Evolutionary conservation across 495 filamentous ascomycete genomes (phyloP).

Genomic region (Lasiosphaeriaceae sp.): DNA sequence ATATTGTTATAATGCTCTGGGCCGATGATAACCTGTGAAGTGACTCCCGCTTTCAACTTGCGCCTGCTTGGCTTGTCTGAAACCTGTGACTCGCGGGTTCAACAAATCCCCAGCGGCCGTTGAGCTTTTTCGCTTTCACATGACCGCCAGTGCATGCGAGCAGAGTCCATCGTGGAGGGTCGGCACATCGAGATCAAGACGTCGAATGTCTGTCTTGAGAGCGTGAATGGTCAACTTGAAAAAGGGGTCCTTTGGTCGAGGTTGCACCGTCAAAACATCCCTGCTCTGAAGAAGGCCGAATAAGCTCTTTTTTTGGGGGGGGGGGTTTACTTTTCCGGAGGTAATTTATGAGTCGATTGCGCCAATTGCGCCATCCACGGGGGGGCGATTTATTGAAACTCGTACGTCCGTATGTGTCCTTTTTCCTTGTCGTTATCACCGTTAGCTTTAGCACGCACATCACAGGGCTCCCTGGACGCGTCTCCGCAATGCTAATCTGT

Average conservation of each 20-base stretch:
- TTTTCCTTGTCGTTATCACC: background rate
- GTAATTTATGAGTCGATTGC: background rate
- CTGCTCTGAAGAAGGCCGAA: background rate
- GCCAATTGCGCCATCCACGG: background rate
- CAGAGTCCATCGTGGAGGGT: slow-evolving; percentile 9
- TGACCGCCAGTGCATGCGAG: slow-evolving; percentile 15
- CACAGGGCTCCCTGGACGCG: background rate
- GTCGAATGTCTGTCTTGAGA: background rate
- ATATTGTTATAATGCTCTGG: background rate
- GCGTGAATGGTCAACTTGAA: slow-evolving; percentile 8
- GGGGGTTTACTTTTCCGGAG: background rate
- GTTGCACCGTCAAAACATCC: background rate
- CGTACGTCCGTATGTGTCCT: background rate
- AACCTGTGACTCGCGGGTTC: background rate
- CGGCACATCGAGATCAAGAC: slow-evolving; percentile 1
- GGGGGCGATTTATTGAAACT: background rate
- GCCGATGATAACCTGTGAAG: slow-evolving; percentile 6
- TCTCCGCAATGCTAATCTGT: slow-evolving; percentile 11
- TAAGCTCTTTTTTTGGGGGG: background rate
- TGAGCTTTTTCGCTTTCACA: slow-evolving; percentile 11
- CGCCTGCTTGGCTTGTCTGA: no score
- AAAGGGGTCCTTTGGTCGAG: background rate
- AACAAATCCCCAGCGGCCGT: background rate
- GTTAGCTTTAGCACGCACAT: background rate
- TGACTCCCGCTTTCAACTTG: no score